Base-by-base conservation (phyloP, 192 early-diverging fungal species). In the Piromyces finnis region DNA sequence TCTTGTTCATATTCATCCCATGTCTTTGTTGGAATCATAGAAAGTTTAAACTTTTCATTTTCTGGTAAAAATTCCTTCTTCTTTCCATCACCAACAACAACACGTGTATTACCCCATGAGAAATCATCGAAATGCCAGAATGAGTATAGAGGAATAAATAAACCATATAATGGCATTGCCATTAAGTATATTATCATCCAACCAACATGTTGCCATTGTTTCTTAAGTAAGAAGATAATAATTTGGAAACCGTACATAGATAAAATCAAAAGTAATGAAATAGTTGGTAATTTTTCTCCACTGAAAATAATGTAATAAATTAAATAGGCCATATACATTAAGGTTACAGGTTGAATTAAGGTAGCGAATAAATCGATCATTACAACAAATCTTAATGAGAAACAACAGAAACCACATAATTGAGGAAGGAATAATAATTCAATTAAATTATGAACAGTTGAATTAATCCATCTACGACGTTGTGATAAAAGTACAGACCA, bases 81-180 rank as follows among this genome's bases (percentile, higher is more conserved):
- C 59, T 94, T 94, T 39, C 92, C 93, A 82, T 95, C 94, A 78
- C 96, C 97, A 28, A 95, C 88, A 12, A 97, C 94, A 27, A 94
- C 78, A 85, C 97, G 94, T 32, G 97, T 99, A 84, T 96, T 97
- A 80, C 96, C 97, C 97, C 97, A 99, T 22, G 95, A 96, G 83
- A 99, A 99, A 83, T 99, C 96, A 84, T 99, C 97, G 85, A 98
- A 96, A 87, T 96, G 95, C 97, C 97, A 99, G 91, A 97, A 99
- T 27, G 97, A 88, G 85, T 99, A 99, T 13, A 87, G 78, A 12
- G 88, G 85, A n/a, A 88, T 41, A 80, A 85, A 89, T 79, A 88
- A 86, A 12, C 92, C 91, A 84, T 95, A 98, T 18, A 96, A 86
- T 12, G 95, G 95, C 82, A 96, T 94, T 22, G 95, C 95, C 36